Evolutionary conservation across 257 asterid genomes (phyloP), one percentile per base, ranked within the genome.

Genomic region (Salvia hispanica): DNA sequence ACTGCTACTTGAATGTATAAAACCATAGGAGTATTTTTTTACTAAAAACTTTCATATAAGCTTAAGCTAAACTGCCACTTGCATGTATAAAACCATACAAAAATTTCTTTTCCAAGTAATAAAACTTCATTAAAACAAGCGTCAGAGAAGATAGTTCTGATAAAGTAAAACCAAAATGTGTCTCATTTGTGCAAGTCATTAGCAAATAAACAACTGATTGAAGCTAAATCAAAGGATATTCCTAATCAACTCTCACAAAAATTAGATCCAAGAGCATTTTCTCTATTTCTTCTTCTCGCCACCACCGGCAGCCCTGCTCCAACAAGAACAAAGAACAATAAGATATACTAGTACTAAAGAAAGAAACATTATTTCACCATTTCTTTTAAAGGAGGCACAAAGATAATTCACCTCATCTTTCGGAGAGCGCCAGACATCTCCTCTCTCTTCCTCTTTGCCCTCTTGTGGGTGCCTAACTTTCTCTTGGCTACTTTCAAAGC

Each of bases 261-360:
- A 70, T 48, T 46, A 64, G 51, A 52, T 64, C 79, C 68, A 70
- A 67, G 39, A 61, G 40, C 7, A 9, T 39, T 14, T 66, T 66
- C 81, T 69, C 83, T 79, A 88, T 83, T 89, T 86, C 86, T 89
- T 86, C 87, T 86, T 86, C 71, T 86, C 91, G 59, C 81, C 94
- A 70, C 94, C 96, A 34, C 91, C 96, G 12, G 85, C 85, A 45
- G 94, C 89, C 90, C 94, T 88, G 84, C 72, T 62, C 18, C 15
- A 59, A 13, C 9, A 52, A 15, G 18, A 36, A 62, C 43, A 68
- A n/a, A 12, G 0, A 34, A 1, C 13, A 44, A 0, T 37, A 4
- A 64, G 54, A 25, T 1, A 25, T 25, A 25, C 31, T 53, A 42
- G 12, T 16, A 39, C 6, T 4, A 53, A 59, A 12, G 51, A 14